Evolutionary conservation across 257 asterid genomes (phyloP), one percentile per base, ranked within the genome.

Genomic region (Ophiorrhiza pumila): DNA sequence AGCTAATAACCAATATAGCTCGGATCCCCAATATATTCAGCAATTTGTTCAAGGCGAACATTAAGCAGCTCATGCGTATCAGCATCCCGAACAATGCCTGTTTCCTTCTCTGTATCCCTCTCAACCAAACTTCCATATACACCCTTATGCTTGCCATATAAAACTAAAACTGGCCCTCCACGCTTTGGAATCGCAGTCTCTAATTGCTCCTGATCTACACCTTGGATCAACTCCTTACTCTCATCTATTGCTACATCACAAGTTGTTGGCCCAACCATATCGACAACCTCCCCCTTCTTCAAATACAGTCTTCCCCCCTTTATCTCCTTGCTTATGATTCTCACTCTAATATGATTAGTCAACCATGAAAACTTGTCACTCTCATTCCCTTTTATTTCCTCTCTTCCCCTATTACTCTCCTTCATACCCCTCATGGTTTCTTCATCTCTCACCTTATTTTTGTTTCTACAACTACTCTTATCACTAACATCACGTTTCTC

Each of bases 1-100:
- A 2, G 71, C 85, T 80, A 94, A 66, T 88, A 90, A 45, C 92
- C 97, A 75, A 94, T 76, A 56, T 91, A 83, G 63, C 88, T 85
- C 3, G 96, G 98, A 81, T 94, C 99, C 31, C 99, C 99, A 0
- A 83, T 77, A 78, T 80, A 94, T 85, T 94, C 99, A 0, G 99
- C 98, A 73, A 94, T 82, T 82, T 94, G 95, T 75, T 92, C 99
- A 57, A 94, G 98, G 68, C 76, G 85, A 70, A 92, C 95, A 72
- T 82, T 85, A 39, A 92, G 78, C 76, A 85, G 68, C 76, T 87
- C 91, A 25, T 85, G 93, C 34, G 91, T 84, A 74, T 94, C 95
- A 2, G 85, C 95, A 86, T 94, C 90, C 68, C 85, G 83, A 76
- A 94, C 85, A 32, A 85, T 77, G 49, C 92, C 96, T 0, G 78